Conservation (phyloP, 306 rosid genomes). For the Vigna unguiculata region DNA sequence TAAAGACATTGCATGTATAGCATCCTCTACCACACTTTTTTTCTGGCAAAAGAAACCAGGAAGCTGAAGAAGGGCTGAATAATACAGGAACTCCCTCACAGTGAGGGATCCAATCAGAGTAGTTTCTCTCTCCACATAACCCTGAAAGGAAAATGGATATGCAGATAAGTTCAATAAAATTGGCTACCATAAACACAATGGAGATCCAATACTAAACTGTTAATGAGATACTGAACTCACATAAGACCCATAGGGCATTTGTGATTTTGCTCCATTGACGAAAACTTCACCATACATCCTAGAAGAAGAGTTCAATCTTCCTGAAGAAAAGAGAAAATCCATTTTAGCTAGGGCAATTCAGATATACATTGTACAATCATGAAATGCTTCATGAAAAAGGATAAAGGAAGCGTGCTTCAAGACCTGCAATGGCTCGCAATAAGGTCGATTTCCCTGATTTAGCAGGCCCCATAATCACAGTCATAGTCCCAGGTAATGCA, state of each 20-base stretch:
- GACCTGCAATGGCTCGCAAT: conserved; percentile 91
- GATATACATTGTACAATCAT: conserved; percentile 31
- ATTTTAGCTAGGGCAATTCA: conserved; percentile 46
- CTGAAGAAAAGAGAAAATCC: conserved; percentile 52
- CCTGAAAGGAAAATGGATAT: conserved; percentile 59
- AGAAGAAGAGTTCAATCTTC: conserved; percentile 84
- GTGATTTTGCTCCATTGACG: conserved; percentile 75
- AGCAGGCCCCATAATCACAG: conserved; percentile 98
- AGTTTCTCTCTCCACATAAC: conserved; percentile 91
- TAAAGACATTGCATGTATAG: conserved; percentile 92
- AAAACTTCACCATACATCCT: conserved; percentile 92
- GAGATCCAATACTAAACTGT: conserved; percentile 33
- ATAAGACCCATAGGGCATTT: conserved; percentile 88
- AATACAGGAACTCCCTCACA: conserved; percentile 90
- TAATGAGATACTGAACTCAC: conserved; percentile 61
- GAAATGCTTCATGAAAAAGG: conserved; percentile 39
- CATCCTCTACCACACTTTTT: conserved; percentile 93
- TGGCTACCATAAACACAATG: conserved; percentile 12
- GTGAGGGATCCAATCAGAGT: conserved; percentile 95
- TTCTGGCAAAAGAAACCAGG: conserved; percentile 98
- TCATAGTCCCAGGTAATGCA: conserved; percentile 96
- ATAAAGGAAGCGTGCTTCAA: conserved; percentile 39
- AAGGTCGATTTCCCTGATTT: conserved; percentile 95
- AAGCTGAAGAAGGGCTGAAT: conserved; percentile 93
- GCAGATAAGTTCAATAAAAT: conserved; percentile 19